These are phyloP conservation scores for Solanum ahanhuiri DNA, from an alignment of 257 asterid species.

Conservation along the genomic window DNA sequence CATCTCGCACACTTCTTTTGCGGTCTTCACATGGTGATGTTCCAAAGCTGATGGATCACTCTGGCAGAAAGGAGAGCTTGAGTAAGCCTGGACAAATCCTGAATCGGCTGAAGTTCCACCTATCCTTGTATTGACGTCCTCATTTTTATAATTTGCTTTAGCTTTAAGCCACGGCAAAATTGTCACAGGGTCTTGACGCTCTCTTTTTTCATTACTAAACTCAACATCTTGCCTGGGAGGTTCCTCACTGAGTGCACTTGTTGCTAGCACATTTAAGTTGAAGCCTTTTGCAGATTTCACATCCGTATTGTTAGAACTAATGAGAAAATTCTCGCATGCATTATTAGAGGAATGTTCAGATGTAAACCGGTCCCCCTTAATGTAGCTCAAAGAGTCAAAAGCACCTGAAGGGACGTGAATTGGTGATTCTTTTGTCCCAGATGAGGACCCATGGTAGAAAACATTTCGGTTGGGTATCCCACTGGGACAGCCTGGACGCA, in stretches of 20 bases:
- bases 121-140: conserved; percentile 10
- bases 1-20: conserved; percentile 21
- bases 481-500: conserved; percentile 16
- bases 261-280: conserved; percentile 57
- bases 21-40: conserved; percentile 10
- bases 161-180: conserved; percentile 70
- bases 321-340: conserved; percentile 21
- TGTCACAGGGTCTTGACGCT: conserved; percentile 23
- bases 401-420: conserved; percentile 21
- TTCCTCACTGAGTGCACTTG: conserved; percentile 30
- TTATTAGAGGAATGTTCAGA: conserved; percentile 21
- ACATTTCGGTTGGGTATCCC: conserved; percentile 25
- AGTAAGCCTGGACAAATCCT: conserved; percentile 22
- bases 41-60: conserved; percentile 9
- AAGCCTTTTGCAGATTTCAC: conserved; percentile 37
- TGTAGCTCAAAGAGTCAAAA: conserved; percentile 23
- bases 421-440: conserved; percentile 34
- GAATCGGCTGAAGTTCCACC: conserved; percentile 9
- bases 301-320: conserved; percentile 15
- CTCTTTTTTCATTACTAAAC: conserved; percentile 20
- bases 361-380: conserved; percentile 18
- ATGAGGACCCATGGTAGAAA: conserved; percentile 54
- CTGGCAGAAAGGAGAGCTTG: conserved; percentile 4
- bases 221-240: conserved; percentile 29
- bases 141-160: conserved; percentile 22